Evolutionary conservation across 2,329 filamentous ascomycete species (phyloP).

Genomic region (Diaporthe sp.): DNA sequence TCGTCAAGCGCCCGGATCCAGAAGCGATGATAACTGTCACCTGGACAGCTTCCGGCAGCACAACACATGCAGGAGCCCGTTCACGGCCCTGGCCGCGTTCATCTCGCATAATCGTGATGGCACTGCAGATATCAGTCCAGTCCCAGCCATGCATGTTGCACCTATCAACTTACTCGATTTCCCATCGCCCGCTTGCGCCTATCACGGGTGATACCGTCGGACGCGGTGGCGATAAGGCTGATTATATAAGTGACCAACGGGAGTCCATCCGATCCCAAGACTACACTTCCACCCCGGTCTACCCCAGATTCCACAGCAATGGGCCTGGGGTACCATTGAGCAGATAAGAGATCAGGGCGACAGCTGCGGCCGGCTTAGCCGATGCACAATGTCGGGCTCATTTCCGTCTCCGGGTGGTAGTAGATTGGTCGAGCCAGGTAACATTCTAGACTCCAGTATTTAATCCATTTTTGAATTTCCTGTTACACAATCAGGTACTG

Average conservation of each 20-base stretch:
- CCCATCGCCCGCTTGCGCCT: neutral
- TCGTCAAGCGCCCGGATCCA: conserved; percentile 10
- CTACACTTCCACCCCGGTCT: neutral
- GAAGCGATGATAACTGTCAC: conserved; percentile 10
- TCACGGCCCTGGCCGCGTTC: neutral
- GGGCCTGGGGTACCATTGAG: neutral
- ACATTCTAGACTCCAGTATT: neutral
- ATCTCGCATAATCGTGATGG: neutral
- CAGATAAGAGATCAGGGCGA: neutral
- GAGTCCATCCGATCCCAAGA: neutral
- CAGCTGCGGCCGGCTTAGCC: conserved; percentile 15
- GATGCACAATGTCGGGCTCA: conserved; percentile 10
- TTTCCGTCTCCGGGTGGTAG: neutral
- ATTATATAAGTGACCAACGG: neutral
- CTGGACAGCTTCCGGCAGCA: conserved; percentile 7
- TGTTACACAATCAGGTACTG: neutral
- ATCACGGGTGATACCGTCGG: neutral
- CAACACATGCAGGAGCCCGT: conserved; percentile 7
- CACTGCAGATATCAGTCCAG: neutral
- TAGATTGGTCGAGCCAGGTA: neutral
- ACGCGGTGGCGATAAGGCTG: conserved; percentile 17
- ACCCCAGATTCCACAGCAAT: neutral
- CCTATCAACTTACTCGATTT: neutral
- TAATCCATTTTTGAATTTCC: neutral
- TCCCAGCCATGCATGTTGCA: neutral